phyloP scores from a whole-genome alignment of 192 early-diverging fungal genomes.

The Haplosporangium gracile region DNA sequence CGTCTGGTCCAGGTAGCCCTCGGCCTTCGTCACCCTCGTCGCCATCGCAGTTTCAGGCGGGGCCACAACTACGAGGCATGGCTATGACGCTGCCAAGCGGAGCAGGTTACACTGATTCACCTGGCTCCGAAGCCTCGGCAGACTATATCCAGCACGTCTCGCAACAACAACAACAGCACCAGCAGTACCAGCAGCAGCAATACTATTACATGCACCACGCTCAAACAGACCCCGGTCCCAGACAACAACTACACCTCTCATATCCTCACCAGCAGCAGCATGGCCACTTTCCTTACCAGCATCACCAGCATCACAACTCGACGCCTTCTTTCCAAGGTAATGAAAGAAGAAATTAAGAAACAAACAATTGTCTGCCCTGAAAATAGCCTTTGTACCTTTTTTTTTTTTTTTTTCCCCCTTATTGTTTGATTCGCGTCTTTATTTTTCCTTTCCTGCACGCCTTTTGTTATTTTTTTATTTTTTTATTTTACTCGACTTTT shows the following conservation, averaged over 20 bases:
- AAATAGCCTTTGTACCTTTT: not conserved
- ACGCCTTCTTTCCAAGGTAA: constrained; percentile 29
- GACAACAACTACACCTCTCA: not conserved
- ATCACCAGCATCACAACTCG: constrained; percentile 24
- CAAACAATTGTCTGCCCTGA: not conserved
- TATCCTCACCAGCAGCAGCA: not conserved
- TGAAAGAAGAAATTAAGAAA: not conserved
- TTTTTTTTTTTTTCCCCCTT: not conserved
- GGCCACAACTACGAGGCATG: not conserved
- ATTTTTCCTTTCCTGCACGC: not conserved
- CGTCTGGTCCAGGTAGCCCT: not conserved
- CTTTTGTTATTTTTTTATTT: not conserved
- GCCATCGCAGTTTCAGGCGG: not conserved
- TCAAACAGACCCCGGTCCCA: constrained; percentile 5
- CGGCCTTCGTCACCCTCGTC: not conserved
- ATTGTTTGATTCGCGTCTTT: constrained; percentile 10
- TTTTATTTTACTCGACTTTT: not conserved
- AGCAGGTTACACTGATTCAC: constrained; percentile 22
- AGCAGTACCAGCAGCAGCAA: not conserved
- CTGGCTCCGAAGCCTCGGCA: constrained; percentile 19
- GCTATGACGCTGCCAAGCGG: not conserved
- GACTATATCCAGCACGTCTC: constrained; percentile 36
- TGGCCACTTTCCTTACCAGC: constrained; percentile 7
- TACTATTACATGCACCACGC: constrained; percentile 6
- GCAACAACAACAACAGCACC: not conserved